These are phyloP conservation scores for Neofusicoccum kwambonambiense DNA, from an alignment of 2,329 filamentous ascomycete species.

Conservation along the genomic window DNA sequence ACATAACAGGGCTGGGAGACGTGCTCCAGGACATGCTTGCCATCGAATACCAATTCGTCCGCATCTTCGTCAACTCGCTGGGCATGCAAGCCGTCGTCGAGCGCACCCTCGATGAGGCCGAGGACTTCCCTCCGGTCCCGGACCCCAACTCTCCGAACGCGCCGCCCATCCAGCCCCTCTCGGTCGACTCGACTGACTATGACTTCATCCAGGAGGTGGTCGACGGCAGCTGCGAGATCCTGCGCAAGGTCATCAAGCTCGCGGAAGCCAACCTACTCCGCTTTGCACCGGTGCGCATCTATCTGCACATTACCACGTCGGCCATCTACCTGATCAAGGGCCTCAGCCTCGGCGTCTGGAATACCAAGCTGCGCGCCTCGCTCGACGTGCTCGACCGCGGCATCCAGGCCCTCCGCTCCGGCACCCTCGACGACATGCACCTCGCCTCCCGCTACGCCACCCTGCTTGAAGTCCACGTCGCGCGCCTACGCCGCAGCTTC, in stretches of 20 bases:
- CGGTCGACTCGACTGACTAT: slow-evolving; percentile 52
- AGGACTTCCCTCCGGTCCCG: slow-evolving; percentile 22
- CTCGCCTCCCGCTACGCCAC: slow-evolving; percentile 52
- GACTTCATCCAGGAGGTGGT: slow-evolving; percentile 58
- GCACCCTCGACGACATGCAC: slow-evolving; percentile 53
- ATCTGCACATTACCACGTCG: slow-evolving; percentile 54
- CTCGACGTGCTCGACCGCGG: slow-evolving; percentile 49
- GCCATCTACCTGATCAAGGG: slow-evolving; percentile 57
- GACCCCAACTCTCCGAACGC: slow-evolving; percentile 22
- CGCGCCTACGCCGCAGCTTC: slow-evolving; percentile 37
- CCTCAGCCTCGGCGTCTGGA: slow-evolving; percentile 49
- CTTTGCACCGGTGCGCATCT: slow-evolving; percentile 55
- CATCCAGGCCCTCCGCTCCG: slow-evolving; percentile 49
- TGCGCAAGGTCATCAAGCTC: slow-evolving; percentile 51
- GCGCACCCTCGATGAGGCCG: slow-evolving; percentile 45
- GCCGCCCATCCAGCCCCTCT: slow-evolving; percentile 40
- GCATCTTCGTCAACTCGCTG: slow-evolving; percentile 47
- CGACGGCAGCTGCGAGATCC: slow-evolving; percentile 52
- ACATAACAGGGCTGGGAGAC: slow-evolving; percentile 31
- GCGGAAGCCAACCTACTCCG: slow-evolving; percentile 47
- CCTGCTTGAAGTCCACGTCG: slow-evolving; percentile 47
- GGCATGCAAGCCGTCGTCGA: slow-evolving; percentile 59
- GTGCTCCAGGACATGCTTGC: slow-evolving; percentile 49
- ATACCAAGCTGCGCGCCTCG: slow-evolving; percentile 49
- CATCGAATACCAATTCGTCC: slow-evolving; percentile 52